Evolutionary conservation across 768 basidiomycete genomes (phyloP), one percentile per base, ranked within the genome.

Genomic region (Coprinellus aureogranulatus): DNA sequence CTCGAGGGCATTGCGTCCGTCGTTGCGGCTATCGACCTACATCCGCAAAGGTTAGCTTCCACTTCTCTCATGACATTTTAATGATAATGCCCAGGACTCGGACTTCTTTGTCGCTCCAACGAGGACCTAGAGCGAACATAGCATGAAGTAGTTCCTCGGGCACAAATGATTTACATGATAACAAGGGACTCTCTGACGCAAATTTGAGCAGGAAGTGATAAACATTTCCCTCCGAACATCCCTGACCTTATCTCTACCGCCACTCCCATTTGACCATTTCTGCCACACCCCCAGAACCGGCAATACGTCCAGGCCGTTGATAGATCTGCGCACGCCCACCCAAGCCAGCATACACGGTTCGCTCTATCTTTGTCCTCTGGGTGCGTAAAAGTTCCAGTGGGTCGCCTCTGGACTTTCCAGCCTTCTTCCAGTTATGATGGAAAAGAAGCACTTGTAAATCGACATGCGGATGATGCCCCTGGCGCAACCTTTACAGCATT

Each of bases 141-240:
- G 11, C 9, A 14, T 22, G 47, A 8, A 25, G 31, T 16, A 10
- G 28, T 6, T 16, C 23, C 14, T 16, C 2, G 23, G n/a, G 47
- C 23, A 2, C 22, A 30, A n/a, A 28, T 23, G n/a, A n/a, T n/a
- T n/a, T 27, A 18, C 27, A 30, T 51, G 31, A 51, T 26, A 8
- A 20, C 11, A 30, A 51, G 30, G 28, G 49, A 51, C n/a, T 30
- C 49, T 31, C 49, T 27, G 31, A 16, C 25, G 22, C 10, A 18
- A 28, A 25, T 27, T 34, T 34, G 34, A 6, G 34, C 49, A 23
- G 49, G n/a, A 51, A 51, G 9, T 58, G 57, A 58, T 58, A 58
- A 53, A 16, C 25, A 58, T 58, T 53, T 58, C 39, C 26, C 27
- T 28, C 30, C 42, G 30, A 50, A 52, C 27, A 48, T 10, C 28